A percentile compares a stretch with the other conserved stretches of the same genome.
phyloP scores from a whole-genome alignment of 1,284 basidiomycete species.

The Microbotryum scabiosae region DNA sequence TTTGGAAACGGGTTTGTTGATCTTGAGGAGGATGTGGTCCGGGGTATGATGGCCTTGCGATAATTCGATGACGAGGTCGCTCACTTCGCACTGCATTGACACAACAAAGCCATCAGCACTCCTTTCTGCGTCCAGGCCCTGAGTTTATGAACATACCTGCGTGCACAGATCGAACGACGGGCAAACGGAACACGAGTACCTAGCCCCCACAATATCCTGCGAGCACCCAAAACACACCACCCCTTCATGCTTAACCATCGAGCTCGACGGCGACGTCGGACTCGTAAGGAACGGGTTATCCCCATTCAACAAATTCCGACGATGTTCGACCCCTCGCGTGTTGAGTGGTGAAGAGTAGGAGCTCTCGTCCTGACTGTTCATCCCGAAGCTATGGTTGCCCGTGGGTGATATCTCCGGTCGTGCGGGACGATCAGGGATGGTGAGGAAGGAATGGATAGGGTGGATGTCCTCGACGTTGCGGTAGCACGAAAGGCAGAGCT shows the following conservation, averaged over 20 bases:
- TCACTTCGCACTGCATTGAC: conserved; percentile 2
- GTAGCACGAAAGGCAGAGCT: conserved; percentile 6
- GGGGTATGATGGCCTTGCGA: conserved; percentile 2
- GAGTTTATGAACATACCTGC: neutral
- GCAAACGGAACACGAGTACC: conserved; percentile 3
- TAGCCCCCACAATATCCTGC: neutral
- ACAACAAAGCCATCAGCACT: neutral
- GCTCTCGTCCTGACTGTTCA: too few species aligned
- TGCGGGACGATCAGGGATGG: conserved; percentile 6
- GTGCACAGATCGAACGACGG: conserved; percentile 3
- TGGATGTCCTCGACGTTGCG: conserved; percentile 10
- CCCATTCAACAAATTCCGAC: too few species aligned
- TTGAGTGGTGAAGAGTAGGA: too few species aligned
- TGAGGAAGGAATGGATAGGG: conserved; percentile 8
- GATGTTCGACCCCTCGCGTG: too few species aligned
- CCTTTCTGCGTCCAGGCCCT: neutral
- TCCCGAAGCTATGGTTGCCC: too few species aligned
- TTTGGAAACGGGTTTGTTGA: neutral
- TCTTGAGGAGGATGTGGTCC: conserved; percentile 20
- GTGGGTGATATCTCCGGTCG: neutral
- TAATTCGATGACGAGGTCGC: neutral
- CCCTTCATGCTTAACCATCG: neutral
- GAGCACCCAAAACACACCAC: conserved; percentile 4
- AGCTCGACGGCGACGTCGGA: too few species aligned
- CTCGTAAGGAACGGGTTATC: too few species aligned